A percentile compares a stretch with the other conserved stretches of the same genome.
Evolutionary conservation across 345 rosid species (phyloP).

Genomic region (Erucastrum elatum): DNA sequence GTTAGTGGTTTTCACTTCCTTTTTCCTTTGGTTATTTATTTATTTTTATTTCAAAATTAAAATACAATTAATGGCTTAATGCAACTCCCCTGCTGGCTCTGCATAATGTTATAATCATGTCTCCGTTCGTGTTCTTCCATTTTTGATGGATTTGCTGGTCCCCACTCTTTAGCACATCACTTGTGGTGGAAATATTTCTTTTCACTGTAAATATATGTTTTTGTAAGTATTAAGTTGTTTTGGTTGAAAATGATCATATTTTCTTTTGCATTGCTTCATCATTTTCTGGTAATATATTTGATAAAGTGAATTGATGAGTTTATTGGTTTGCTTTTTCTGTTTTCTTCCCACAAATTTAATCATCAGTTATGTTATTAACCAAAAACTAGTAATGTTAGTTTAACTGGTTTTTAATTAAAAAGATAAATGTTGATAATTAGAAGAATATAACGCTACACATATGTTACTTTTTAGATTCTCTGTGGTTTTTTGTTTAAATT

Average conservation of each 20-base stretch:
- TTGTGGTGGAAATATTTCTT: neutral
- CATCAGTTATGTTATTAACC: neutral
- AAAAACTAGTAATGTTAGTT: neutral
- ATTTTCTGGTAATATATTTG: neutral
- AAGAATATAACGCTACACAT: neutral
- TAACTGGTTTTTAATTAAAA: neutral
- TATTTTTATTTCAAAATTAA: neutral
- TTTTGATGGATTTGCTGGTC: conserved; percentile 39
- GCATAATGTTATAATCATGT: conserved; percentile 32
- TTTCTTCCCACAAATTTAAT: neutral
- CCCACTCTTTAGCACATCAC: conserved; percentile 30
- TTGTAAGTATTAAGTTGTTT: neutral
- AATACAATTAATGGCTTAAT: conserved; percentile 17
- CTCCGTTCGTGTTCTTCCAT: conserved; percentile 27
- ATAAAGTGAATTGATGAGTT: neutral
- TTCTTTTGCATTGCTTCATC: neutral
- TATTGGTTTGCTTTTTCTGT: neutral
- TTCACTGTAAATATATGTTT: too few species aligned
- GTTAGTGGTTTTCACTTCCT: conserved; percentile 33
- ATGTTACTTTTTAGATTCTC: neutral
- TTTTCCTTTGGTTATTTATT: conserved; percentile 21
- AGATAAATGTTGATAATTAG: neutral
- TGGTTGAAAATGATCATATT: neutral
- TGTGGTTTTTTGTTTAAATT: neutral
- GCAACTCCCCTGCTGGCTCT: conserved; percentile 19